Base-by-base conservation (phyloP, 1,284 basidiomycete genomes). In the Sanghuangporus sanghuang region DNA sequence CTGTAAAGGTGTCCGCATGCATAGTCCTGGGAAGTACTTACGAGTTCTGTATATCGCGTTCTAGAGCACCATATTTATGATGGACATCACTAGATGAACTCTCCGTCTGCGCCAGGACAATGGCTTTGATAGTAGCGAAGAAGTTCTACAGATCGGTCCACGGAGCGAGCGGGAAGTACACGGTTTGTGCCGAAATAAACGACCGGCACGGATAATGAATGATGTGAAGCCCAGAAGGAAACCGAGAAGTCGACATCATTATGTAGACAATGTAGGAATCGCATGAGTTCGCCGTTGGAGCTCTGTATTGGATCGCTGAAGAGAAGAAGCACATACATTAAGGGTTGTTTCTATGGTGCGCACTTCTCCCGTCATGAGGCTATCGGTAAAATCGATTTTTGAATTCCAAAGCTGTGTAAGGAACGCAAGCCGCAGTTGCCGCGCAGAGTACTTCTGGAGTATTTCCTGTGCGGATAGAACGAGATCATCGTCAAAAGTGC, bases 401-500 rank as follows among this genome's bases (percentile, higher is more conserved):
- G 90, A 82, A 73, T 91, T 94, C 97, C 97, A 99, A 21, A 89
- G 78, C 73, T 96, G 94, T 6, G 90, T 86, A 71, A 99, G 79
- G 81, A 99, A 99, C 0, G 94, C 92, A 3, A 99, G 81, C n/a
- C 97, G 88, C 32, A 99, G 78, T 74, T 99, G 96, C 11, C 97
- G 85, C 3, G 97, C 85, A 1, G 91, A 85, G 75, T 93, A 93
- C 71, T 85, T 89, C 72, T 87, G 79, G 16, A 99, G 77, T n/a
- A 97, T 95, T 77, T 98, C 94, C 92, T 96, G 71, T 57, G 64
- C 42, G 61, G 38, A 66, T 50, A 40, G 59, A 48, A n/a, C 18
- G 8, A 42, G n/a, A 46, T 35, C 7, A 35, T 18, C 23, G n/a
- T 32, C 46, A 32, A 54, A 14, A 16, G 35, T 35, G 49, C 21